These are phyloP conservation scores for Claviceps sp. DNA, from an alignment of 2,329 filamentous ascomycete species.

Conservation along the genomic window DNA sequence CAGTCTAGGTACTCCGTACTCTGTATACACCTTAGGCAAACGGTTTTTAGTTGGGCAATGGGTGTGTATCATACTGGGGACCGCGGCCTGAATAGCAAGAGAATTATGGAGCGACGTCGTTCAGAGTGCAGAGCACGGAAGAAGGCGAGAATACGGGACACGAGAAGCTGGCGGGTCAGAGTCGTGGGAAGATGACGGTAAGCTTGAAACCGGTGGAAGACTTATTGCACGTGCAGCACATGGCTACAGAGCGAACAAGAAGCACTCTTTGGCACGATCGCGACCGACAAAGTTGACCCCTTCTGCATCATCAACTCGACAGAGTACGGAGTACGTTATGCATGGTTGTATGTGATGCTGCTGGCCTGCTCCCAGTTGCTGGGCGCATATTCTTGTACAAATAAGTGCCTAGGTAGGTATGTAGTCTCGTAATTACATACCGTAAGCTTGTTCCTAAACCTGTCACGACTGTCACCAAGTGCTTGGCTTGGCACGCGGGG, in stretches of 20 bases:
- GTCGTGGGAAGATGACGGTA: not conserved
- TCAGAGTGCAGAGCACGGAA: not conserved
- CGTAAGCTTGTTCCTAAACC: not conserved
- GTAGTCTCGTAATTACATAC: not conserved
- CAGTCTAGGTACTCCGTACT: too few relatives aligned
- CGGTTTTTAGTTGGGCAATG: too few relatives aligned
- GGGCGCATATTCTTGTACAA: too few relatives aligned
- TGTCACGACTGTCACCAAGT: not conserved
- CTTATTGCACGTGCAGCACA: not conserved
- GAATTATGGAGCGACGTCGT: slow-evolving; percentile 1
- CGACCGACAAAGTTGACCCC: too few relatives aligned
- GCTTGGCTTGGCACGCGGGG: not conserved
- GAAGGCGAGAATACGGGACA: not conserved
- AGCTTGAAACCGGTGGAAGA: not conserved
- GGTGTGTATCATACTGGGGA: not conserved
- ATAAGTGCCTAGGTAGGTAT: too few relatives aligned
- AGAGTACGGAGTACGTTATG: too few relatives aligned
- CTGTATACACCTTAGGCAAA: too few relatives aligned
- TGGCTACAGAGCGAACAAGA: too few relatives aligned
- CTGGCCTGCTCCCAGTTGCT: too few relatives aligned
- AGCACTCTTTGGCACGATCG: too few relatives aligned
- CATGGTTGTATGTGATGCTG: too few relatives aligned
- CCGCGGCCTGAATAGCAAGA: not conserved
- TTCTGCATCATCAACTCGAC: too few relatives aligned
- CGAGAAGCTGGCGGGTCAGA: not conserved